phyloP scores from a whole-genome alignment of 805 yeast genomes.

The Pichia nanzhaoensis region DNA sequence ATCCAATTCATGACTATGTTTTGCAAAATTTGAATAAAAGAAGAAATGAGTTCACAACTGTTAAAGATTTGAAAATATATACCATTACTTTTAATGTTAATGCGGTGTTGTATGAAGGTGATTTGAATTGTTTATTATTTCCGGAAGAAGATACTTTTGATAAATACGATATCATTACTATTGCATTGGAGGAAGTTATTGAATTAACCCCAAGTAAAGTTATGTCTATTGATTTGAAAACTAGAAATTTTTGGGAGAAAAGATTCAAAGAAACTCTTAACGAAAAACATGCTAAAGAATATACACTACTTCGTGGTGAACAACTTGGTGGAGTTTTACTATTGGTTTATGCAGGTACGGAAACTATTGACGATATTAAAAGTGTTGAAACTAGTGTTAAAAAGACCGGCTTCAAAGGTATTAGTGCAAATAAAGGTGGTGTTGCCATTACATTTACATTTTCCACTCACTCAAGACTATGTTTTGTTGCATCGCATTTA shows the following conservation, averaged over 20 bases:
- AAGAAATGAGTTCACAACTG: constrained; percentile 34
- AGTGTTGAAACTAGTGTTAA: constrained; percentile 67
- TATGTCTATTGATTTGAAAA: constrained; percentile 64
- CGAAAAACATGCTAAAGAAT: constrained; percentile 30
- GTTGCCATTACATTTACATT: constrained; percentile 50
- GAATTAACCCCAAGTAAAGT: constrained; percentile 81
- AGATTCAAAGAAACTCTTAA: constrained; percentile 45
- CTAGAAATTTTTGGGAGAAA: constrained; percentile 58
- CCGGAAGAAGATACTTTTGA: constrained; percentile 33
- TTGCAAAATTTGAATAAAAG: constrained; percentile 35
- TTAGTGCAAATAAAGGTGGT: constrained; percentile 60
- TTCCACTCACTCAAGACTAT: constrained; percentile 53
- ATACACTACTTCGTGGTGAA: constrained; percentile 55
- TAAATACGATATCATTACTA: constrained; percentile 62
- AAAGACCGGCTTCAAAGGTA: constrained; percentile 92
- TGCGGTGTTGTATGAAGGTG: constrained; percentile 39
- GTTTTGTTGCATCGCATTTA: constrained; percentile 79
- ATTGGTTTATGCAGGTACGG: constrained; percentile 57
- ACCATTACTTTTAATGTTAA: constrained; percentile 51
- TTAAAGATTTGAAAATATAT: constrained; percentile 36
- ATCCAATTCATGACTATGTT: constrained; percentile 51
- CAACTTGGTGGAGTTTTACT: constrained; percentile 82
- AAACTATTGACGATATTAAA: constrained; percentile 44
- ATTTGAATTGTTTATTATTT: constrained; percentile 38
- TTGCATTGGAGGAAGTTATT: constrained; percentile 87